Evolutionary conservation across 192 early-diverging fungal genomes (phyloP).

Genomic region (Geosiphon pyriformis): DNA sequence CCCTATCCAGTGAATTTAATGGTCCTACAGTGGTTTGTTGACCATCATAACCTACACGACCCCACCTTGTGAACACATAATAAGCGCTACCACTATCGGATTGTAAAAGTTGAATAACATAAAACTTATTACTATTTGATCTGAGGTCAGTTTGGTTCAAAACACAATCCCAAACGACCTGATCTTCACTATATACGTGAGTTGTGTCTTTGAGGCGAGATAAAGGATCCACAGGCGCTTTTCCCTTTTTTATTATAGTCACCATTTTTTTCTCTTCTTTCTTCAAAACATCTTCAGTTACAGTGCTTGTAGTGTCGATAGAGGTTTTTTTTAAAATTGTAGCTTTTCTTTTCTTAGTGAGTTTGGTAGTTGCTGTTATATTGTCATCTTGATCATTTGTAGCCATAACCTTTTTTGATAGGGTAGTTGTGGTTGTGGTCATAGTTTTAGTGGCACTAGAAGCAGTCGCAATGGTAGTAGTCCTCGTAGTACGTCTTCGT

Average conservation of each 20-base stretch:
- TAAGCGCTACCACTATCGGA: slow-evolving; percentile 12
- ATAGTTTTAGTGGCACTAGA: neutral
- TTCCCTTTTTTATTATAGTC: slow-evolving; percentile 22
- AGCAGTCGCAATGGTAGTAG: neutral
- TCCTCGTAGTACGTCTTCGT: neutral
- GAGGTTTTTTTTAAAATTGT: too few species aligned
- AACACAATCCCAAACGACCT: slow-evolving; percentile 49
- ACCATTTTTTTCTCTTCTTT: slow-evolving; percentile 26
- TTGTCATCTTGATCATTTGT: slow-evolving; percentile 11
- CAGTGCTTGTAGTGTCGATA: too few species aligned
- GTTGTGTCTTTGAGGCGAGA: neutral
- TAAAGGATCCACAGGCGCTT: slow-evolving; percentile 29
- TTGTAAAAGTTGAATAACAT: slow-evolving; percentile 56
- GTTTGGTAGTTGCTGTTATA: neutral
- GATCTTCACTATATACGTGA: slow-evolving; percentile 30
- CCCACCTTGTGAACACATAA: slow-evolving; percentile 70
- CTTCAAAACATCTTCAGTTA: slow-evolving; percentile 24
- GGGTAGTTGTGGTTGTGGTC: neutral
- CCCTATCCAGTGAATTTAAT: slow-evolving; percentile 24
- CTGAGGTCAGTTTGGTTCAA: slow-evolving; percentile 67
- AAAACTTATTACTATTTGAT: slow-evolving; percentile 73
- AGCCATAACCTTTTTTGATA: neutral
- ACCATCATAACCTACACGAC: slow-evolving; percentile 60
- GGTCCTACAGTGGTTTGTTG: slow-evolving; percentile 36
- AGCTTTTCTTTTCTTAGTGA: slow-evolving; percentile 36